phyloP scores from a whole-genome alignment of 495 filamentous ascomycete species.

The Achaetomiella virescens region DNA sequence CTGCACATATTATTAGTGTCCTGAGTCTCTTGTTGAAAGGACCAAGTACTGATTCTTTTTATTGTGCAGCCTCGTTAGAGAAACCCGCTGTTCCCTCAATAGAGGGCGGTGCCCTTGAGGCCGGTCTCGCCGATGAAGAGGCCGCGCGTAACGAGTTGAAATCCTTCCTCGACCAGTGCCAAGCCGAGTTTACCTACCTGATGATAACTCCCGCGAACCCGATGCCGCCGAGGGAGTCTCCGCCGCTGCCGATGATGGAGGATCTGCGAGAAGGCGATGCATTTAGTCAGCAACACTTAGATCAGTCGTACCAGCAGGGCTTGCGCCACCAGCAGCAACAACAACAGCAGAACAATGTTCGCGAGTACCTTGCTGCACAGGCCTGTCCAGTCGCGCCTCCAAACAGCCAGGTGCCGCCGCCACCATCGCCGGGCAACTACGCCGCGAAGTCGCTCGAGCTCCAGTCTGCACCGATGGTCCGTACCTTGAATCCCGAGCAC shows the following conservation, averaged over 20 bases:
- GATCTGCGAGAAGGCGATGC: constrained; percentile 43
- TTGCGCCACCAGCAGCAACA: constrained; percentile 16
- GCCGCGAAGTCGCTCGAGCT: constrained; percentile 34
- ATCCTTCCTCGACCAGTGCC: constrained; percentile 56
- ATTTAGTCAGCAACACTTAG: constrained; percentile 33
- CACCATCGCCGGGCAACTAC: constrained; percentile 34
- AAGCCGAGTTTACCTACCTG: constrained; percentile 58
- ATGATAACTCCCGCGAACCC: constrained; percentile 59
- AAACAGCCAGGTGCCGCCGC: constrained; percentile 52
- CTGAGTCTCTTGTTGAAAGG: background rate
- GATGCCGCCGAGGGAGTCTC: constrained; percentile 50
- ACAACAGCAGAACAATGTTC: constrained; percentile 35
- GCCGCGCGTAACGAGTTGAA: constrained; percentile 51
- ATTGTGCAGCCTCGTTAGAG: constrained; percentile 21
- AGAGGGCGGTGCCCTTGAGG: constrained; percentile 18
- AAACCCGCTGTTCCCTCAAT: constrained; percentile 8
- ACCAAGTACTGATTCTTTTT: background rate
- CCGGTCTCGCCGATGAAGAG: constrained; percentile 43
- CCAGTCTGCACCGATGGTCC: constrained; percentile 40
- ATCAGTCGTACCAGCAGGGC: constrained; percentile 26
- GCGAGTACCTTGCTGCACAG: constrained; percentile 28
- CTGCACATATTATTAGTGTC: too few species aligned
- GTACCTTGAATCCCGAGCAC: constrained; percentile 37
- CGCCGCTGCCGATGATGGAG: constrained; percentile 44
- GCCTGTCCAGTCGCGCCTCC: constrained; percentile 41